Evolutionary conservation across 805 yeast species (phyloP).

Genomic region (Allodekkera sacchari): DNA sequence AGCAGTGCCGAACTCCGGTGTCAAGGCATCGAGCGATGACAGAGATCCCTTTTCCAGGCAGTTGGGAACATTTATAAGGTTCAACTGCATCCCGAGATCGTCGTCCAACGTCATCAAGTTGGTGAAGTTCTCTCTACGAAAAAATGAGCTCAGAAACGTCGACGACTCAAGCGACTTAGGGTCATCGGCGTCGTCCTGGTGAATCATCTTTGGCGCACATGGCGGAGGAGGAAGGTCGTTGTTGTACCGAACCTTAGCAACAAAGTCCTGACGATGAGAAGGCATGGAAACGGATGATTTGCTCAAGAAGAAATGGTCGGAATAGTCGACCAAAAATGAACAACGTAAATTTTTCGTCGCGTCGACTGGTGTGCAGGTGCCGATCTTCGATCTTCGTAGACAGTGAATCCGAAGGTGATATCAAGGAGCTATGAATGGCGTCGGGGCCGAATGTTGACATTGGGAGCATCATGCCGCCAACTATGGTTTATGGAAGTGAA

Average conservation of each 20-base stretch:
- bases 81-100: constrained; percentile 68
- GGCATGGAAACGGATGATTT: not conserved
- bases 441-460: too few species aligned
- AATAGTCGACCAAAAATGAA: not conserved
- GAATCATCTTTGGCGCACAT: constrained; percentile 77
- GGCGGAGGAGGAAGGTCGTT: constrained; percentile 92
- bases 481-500: too few species aligned
- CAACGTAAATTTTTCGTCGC: not conserved
- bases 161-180: constrained; percentile 37
- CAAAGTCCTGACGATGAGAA: constrained; percentile 54
- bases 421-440: too few species aligned
- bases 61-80: constrained; percentile 57
- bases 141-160: constrained; percentile 56
- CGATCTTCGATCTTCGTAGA: not conserved
- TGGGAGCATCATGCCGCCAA: too few species aligned
- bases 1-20: constrained; percentile 15
- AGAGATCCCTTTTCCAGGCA: constrained; percentile 44
- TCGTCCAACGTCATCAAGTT: constrained; percentile 52
- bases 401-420: not conserved
- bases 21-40: constrained; percentile 22
- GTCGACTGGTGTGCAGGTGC: not conserved
- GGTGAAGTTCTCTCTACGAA: constrained; percentile 65
- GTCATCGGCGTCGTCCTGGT: constrained; percentile 30
- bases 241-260: constrained; percentile 74
- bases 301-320: not conserved